Conservation (phyloP, 2,329 filamentous ascomycete genomes). For the Penicillium sp. region DNA sequence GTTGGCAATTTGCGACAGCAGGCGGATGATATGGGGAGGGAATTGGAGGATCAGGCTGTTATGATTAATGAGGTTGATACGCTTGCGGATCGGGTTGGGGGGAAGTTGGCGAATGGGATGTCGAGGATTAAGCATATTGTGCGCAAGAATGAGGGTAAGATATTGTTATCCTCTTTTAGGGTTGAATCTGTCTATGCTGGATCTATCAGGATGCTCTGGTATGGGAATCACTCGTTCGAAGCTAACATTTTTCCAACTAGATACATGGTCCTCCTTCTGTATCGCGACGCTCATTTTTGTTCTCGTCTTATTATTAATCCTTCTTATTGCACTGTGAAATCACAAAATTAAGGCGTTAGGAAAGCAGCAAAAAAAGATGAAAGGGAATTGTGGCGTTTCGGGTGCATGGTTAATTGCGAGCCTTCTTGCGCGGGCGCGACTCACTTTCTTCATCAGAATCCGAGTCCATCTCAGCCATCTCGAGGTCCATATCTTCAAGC, state of each 20-base stretch:
- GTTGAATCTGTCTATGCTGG: conserved; percentile 3
- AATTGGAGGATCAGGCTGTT: conserved; percentile 89
- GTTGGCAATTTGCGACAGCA: conserved; percentile 87
- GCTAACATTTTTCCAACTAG: conserved; percentile 40
- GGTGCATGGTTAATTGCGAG: conserved; percentile 28
- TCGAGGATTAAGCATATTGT: conserved; percentile 82
- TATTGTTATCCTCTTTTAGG: conserved; percentile 15
- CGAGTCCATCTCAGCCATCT: conserved; percentile 60
- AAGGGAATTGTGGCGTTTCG: conserved; percentile 17
- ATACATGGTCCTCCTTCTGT: conserved; percentile 78
- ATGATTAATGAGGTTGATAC: conserved; percentile 83
- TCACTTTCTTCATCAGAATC: conserved; percentile 47
- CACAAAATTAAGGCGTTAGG: conserved; percentile 23
- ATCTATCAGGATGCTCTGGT: conserved; percentile 5
- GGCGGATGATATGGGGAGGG: conserved; percentile 91
- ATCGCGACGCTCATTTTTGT: conserved; percentile 85
- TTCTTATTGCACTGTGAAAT: conserved; percentile 63
- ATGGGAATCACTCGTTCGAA: conserved; percentile 23
- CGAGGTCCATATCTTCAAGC: conserved; percentile 53
- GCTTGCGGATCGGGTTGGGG: conserved; percentile 80
- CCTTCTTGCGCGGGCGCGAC: conserved; percentile 48
- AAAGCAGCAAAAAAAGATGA: conserved; percentile 15
- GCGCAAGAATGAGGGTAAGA: conserved; percentile 80
- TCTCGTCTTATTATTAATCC: conserved; percentile 76
- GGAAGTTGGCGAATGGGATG: conserved; percentile 79